Percentiles rank a stretch among this genome's conserved stretches.
These are phyloP conservation scores for Anisodus tanguticus DNA, from an alignment of 257 asterid species.

Conservation along the genomic window DNA sequence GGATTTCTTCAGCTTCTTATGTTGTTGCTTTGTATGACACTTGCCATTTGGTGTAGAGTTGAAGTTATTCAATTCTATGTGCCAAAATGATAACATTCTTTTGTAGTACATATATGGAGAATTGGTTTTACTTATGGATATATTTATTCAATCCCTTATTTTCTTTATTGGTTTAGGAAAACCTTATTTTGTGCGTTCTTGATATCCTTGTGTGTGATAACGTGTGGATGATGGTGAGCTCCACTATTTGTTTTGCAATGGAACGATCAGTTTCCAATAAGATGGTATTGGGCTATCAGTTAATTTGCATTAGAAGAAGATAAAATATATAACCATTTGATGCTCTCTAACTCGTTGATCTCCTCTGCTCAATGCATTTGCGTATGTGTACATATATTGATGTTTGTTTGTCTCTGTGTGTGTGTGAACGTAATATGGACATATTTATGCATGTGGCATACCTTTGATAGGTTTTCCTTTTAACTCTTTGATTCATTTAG, in stretches of 20 bases:
- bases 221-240: neutral
- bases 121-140: slow-evolving; percentile 4
- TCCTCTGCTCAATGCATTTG: slow-evolving; percentile 1
- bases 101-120: neutral
- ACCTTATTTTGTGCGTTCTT: neutral
- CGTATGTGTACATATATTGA: neutral
- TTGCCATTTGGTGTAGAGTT: neutral
- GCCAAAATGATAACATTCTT: neutral
- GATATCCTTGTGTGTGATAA: neutral
- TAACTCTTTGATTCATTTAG: slow-evolving; percentile 50
- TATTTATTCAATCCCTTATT: neutral
- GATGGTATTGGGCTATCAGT: neutral
- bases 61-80: neutral
- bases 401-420: neutral
- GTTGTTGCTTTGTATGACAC: slow-evolving; percentile 14
- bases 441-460: neutral
- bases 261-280: neutral
- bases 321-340: neutral
- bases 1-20: slow-evolving; percentile 5
- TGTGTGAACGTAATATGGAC: neutral
- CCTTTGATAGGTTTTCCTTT: slow-evolving; percentile 29
- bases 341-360: slow-evolving; percentile 4
- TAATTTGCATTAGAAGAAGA: neutral
- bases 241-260: neutral
- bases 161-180: neutral